Base-by-base conservation (phyloP, 495 filamentous ascomycete species). In the Penicillium alfredii region DNA sequence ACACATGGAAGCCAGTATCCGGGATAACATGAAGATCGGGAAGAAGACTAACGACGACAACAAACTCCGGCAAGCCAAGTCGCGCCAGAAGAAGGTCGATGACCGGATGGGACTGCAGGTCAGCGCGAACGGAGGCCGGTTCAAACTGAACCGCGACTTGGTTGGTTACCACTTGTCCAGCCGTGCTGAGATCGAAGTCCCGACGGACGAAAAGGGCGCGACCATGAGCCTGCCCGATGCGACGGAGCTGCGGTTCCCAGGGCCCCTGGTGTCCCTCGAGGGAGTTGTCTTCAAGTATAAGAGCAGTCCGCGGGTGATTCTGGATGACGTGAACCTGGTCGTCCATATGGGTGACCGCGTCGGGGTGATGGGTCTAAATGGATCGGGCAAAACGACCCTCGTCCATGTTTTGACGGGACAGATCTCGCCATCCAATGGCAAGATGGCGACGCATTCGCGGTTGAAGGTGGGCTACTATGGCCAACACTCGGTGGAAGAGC, bases 41-140 rank as follows among this genome's bases (percentile, higher is more conserved):
- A 84, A 80, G 56, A 74, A 76, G 27, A 77, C 74, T 11, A 81
- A 83, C 22, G 85, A 90, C 46, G 79, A 86, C 33, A 88, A 86
- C 49, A 86, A 85, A 51, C 66, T 90, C 13, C 76, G 81, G 14
- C 79, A 84, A 61, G 86, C 85, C 12, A 85, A 84, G 35, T 81
- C 76, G 2, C 70, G 84, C 6, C 83, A 86, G 53, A 89, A 87
- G 60, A 86, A 83, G 48, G 69, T 93, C 7, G 85, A 89, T 38
- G 78, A 90, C 33, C 69, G 84, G 24, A 79, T 77, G 78, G 86
- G 85, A 3, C 57, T 88, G 42, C 68, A 88, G 39, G 79, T 82
- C 24, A 77, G 59, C 47, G 76, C 78, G n/a, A 77, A 66, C 17
- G 86, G 86, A 6, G 71, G 71, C 8, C 63, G 80, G 13, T 89